Conservation (phyloP, 2,329 filamentous ascomycete genomes). For the Talaromyces sp. region DNA sequence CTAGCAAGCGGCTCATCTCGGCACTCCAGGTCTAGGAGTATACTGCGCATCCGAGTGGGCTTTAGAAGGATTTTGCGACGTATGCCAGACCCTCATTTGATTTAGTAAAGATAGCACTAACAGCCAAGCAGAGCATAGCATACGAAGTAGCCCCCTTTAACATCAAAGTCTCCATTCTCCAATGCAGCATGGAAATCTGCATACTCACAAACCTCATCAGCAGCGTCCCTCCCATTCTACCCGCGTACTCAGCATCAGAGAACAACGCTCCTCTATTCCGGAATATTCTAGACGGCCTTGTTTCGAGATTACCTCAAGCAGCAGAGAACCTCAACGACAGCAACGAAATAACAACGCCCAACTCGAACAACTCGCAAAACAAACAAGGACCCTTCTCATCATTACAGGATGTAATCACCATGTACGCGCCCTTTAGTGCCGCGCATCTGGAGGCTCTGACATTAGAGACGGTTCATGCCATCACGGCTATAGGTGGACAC, state of each 20-base stretch:
- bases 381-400: constrained; percentile 32
- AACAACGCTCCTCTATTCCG: constrained; percentile 77
- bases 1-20: constrained; percentile 70
- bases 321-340: constrained; percentile 12
- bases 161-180: constrained; percentile 90
- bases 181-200: constrained; percentile 89
- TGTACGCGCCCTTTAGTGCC: constrained; percentile 70
- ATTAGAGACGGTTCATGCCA: constrained; percentile 82
- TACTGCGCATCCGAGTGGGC: constrained; percentile 94
- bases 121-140: constrained; percentile 61
- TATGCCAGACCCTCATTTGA: constrained; percentile 25
- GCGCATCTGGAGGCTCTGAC: constrained; percentile 70
- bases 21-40: constrained; percentile 84
- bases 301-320: constrained; percentile 67
- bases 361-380: background rate
- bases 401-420: constrained; percentile 52
- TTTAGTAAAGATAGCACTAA: background rate
- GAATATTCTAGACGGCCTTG: constrained; percentile 74
- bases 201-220: constrained; percentile 82
- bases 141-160: constrained; percentile 98
- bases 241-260: constrained; percentile 63
- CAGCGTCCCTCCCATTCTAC: constrained; percentile 71
- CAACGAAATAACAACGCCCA: background rate
- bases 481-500: constrained; percentile 89
- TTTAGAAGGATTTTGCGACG: constrained; percentile 92